Evolutionary conservation across 1,284 basidiomycete species (phyloP), one percentile per base, ranked within the genome.

Genomic region (Singerocomus inundabilis): DNA sequence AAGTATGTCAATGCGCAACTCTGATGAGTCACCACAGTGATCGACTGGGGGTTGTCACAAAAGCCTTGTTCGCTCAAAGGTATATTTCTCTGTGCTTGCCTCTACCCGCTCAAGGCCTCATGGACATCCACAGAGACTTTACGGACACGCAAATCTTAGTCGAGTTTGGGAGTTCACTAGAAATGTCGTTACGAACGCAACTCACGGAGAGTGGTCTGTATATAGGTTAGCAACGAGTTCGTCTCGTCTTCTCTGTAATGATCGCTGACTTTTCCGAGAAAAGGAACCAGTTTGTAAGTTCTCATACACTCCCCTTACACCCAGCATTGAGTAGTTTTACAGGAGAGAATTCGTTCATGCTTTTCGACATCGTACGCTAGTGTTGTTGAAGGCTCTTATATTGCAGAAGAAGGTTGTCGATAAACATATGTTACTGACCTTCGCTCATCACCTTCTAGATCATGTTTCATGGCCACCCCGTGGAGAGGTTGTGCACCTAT

Each of bases 401-500:
- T 74, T 99, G 28, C 96, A 99, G 68, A 91, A 91, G 69, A 79
- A 88, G 72, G 93, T 88, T 58, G 32, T 70, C 56, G 34, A 12
- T 25, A 52, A 36, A 25, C 25, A 30, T 15, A 21, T 41, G 35
- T 34, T 39, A 18, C 34, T 18, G 18, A 33, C 40, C 47, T 31
- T 42, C 13, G 38, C 49, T 54, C 24, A 59, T 29, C 31, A 12
- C 21, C 34, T 44, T 44, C 26, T 63, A 95, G 92, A 89, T 98
- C 54, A 91, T 99, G 86, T 94, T 99, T 67, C 97, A 85, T 60
- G 96, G 96, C 8, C 94, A 98, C 64, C 96, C 96, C 0, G 96
- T 99, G 1, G 97, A 99, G 70, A 84, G 87, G 51, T 74, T 99
- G 29, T 98, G 96, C 72, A 98, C 94, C 25, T 97, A 93, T 62